Evolutionary conservation across 176 grass and related monocot species (phyloP).

Genomic region (Zoysia japonica): DNA sequence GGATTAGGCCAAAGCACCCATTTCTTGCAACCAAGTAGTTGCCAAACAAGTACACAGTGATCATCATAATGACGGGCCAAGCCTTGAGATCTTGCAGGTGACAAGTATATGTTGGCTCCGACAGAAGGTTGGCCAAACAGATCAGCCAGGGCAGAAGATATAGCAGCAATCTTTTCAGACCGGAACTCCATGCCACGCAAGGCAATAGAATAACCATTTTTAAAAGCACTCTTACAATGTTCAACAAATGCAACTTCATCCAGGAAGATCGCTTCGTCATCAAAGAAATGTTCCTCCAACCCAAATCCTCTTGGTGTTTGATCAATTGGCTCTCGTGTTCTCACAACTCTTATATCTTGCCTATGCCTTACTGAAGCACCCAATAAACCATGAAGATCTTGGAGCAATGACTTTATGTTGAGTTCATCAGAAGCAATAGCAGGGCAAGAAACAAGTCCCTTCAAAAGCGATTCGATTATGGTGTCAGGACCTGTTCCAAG

Average conservation of each 20-base stretch:
- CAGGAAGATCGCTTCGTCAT: slow-evolving; percentile 28
- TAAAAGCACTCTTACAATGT: slow-evolving; percentile 60
- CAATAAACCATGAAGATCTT: slow-evolving; percentile 52
- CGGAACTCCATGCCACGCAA: slow-evolving; percentile 86
- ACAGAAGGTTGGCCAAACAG: slow-evolving; percentile 90
- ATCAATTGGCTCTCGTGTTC: slow-evolving; percentile 36
- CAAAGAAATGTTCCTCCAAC: slow-evolving; percentile 59
- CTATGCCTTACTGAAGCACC: slow-evolving; percentile 55
- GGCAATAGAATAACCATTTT: slow-evolving; percentile 78
- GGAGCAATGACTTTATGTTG: slow-evolving; percentile 61
- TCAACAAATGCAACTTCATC: slow-evolving; percentile 34
- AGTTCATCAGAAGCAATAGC: slow-evolving; percentile 78
- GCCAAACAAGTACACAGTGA: slow-evolving; percentile 91
- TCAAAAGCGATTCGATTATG: slow-evolving; percentile 57
- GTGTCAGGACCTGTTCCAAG: slow-evolving; percentile 41
- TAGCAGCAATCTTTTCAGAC: slow-evolving; percentile 57
- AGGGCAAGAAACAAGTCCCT: slow-evolving; percentile 63
- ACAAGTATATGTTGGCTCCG: slow-evolving; percentile 84
- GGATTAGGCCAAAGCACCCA: slow-evolving; percentile 68
- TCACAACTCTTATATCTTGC: slow-evolving; percentile 76
- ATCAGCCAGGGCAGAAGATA: slow-evolving; percentile 59
- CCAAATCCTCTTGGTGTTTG: slow-evolving; percentile 21
- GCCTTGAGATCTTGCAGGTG: slow-evolving; percentile 74
- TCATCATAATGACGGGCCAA: slow-evolving; percentile 79
- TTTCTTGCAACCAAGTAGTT: slow-evolving; percentile 64